Base-by-base conservation (phyloP, 345 rosid species). In the Salix koriyanagi region DNA sequence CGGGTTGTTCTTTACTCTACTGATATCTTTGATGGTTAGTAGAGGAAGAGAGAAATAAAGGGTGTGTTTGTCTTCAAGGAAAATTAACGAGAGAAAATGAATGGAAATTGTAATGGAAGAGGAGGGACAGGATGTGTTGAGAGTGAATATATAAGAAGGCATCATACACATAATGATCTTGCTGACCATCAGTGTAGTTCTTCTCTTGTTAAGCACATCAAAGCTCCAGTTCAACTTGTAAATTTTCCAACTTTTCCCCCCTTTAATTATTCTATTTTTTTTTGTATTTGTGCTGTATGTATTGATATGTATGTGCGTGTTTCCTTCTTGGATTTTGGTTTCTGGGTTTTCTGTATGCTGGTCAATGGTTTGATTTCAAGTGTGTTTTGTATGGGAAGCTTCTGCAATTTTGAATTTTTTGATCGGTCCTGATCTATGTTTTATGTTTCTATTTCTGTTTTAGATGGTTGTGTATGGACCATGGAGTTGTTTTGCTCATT, bases 191-290 rank as follows among this genome's bases (percentile, higher is more conserved):
- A 95, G 98, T 90, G 96, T 79, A 85, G 85, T 78, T 91, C 98
- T 61, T 85, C 90, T 41, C 93, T 95, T 77, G 83, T 87, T 46
- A 93, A 91, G 81, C 96, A 89, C 81, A 87, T 93, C 96, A 91
- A 87, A 81, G 97, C 97, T 79, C 97, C 99, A 72, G 89, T 95
- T 84, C 97, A 87, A 79, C 96, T 90, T n/a, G 97, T 95, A 90
- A 84, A 3, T 11, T 18, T 34, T 71, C 46, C 34, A 78, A 77
- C 80, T 74, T 70, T 81, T 75, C 21, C 23, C 48, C 64, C 60
- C 7, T 67, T 56, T 76, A 14, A 13, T 54, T 13, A 41, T 19
- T 67, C 10, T 16, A 1, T 48, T 32, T 32, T 32, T 21, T 65
- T 50, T 36, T 26, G 54, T 65, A 39, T 23, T 6, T 41, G 34